These are phyloP conservation scores for Lactarius hengduanensis DNA, from an alignment of 768 basidiomycete species.

Conservation along the genomic window DNA sequence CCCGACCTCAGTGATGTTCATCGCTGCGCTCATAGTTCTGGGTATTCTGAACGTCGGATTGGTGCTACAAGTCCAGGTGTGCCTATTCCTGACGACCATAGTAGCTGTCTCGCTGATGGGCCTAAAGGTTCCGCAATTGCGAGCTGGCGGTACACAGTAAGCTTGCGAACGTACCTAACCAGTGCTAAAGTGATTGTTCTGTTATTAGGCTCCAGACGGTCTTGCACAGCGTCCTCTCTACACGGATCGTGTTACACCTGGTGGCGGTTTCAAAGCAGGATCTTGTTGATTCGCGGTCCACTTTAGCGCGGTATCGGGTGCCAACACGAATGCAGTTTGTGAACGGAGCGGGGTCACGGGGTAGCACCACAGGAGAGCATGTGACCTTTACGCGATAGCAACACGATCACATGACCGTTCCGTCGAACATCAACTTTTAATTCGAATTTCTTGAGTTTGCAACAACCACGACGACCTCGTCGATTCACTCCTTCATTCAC, in stretches of 20 bases:
- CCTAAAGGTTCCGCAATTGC: conserved; percentile 13
- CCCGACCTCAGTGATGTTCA: neutral
- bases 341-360: neutral
- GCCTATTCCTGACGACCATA: neutral
- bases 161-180: neutral
- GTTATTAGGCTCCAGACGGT: conserved; percentile 17
- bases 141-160: conserved; percentile 14
- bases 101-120: neutral
- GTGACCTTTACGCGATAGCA: conserved; percentile 14
- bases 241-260: conserved; percentile 23
- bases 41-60: conserved; percentile 20
- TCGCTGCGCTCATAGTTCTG: conserved; percentile 3
- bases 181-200: neutral
- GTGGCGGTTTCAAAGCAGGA: conserved; percentile 3
- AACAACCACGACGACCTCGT: conserved; percentile 18
- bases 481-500: conserved; percentile 11
- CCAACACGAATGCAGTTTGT: neutral
- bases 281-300: neutral
- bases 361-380: neutral
- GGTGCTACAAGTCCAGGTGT: conserved; percentile 15
- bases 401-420: conserved; percentile 24
- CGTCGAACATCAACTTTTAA: conserved; percentile 22
- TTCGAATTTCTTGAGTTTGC: neutral
- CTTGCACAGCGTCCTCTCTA: conserved; percentile 20
- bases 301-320: neutral